Percentiles rank a stretch among this genome's conserved stretches.
These are phyloP conservation scores for Phytophthora nicotianae DNA, from an alignment of 352 stramenopile species.

Conservation along the genomic window DNA sequence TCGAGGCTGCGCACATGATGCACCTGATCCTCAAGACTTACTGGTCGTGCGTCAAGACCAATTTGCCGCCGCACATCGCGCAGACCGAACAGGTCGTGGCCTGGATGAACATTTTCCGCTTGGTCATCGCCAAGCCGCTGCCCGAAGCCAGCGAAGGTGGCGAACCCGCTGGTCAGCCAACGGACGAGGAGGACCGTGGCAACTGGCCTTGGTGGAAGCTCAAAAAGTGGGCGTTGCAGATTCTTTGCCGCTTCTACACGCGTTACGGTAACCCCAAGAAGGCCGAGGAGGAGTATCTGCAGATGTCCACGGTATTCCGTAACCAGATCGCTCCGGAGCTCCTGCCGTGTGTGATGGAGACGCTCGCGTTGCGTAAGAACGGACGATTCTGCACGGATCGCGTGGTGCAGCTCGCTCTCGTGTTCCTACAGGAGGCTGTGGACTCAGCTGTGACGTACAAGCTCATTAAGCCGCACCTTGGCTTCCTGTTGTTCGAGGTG, in stretches of 20 bases:
- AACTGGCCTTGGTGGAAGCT: constrained; percentile 98
- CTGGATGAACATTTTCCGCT: constrained; percentile 93
- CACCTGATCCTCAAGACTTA: constrained; percentile 98
- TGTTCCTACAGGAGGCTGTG: constrained; percentile 94
- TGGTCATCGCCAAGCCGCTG: constrained; percentile 91
- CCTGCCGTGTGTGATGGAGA: constrained; percentile 86
- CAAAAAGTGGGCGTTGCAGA: constrained; percentile 98
- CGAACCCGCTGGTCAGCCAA: constrained; percentile 89
- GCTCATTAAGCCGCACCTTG: constrained; percentile 96
- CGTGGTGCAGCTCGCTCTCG: constrained; percentile 94
- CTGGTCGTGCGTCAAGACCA: constrained; percentile 97
- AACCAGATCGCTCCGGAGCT: constrained; percentile 91
- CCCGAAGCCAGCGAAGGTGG: constrained; percentile 85
- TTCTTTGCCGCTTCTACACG: constrained; percentile 97
- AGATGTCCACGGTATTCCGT: constrained; percentile 95
- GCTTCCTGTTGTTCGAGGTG: constrained; percentile 97
- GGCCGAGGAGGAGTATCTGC: constrained; percentile 86
- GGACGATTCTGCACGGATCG: constrained; percentile 97
- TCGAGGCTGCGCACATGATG: constrained; percentile 95
- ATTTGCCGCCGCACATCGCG: constrained; percentile 85
- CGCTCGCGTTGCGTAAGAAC: constrained; percentile 92
- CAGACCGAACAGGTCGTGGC: constrained; percentile 89
- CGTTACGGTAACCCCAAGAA: constrained; percentile 97
- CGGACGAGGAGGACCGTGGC: constrained; percentile 90
- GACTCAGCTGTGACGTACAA: constrained; percentile 97